Base-by-base conservation (phyloP, 2,329 filamentous ascomycete genomes). In the Beauveria pseudobassiana region DNA sequence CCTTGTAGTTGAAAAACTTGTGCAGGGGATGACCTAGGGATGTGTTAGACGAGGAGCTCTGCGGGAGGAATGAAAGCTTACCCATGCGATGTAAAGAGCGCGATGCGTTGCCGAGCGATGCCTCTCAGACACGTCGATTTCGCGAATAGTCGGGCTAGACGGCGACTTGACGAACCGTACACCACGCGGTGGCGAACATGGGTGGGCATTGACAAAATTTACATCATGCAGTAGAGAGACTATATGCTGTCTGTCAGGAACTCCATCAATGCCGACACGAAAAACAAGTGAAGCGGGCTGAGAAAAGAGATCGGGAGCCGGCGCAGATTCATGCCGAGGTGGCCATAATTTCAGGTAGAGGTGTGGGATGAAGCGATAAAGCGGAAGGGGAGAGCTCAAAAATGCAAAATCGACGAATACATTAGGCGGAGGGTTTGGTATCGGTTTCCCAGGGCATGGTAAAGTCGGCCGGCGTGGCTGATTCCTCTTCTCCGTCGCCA, bases 121-220 rank as follows among this genome's bases (percentile, higher is more conserved):
- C 75, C 16, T 73, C 73, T 0, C 82, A 12, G 75, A 78, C 18
- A 84, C 74, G 64, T 84, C 81, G 61, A 82, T 80, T 63, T 84
- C 80, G 67, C 81, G 82, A 58, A 85, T 83, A 1, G 81, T 83
- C 22, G 84, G 83, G 67, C 82, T 87, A 1, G 80, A 80, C 0
- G 83, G 81, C 16, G 83, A 84, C 68, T 82, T 84, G 56, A 87
- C 69, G 60, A 87, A 80, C 64, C 79, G 81, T 2, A 85, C 81
- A 61, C 81, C 78, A 56, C 78, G 77, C 1, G 83, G 84, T 1
- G 82, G 80, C 5, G 82, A 79, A 66, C 86, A 89, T 0, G 86
- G 86, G 65, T 87, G 84, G 0, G 85, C 85, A 1, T 86, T 87
- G 20, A 87, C 82, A 69, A 88, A 88, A 66, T 81, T 82, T 24